Percentiles rank a stretch among this genome's conserved stretches.
These are phyloP conservation scores for Dillenia turbinata DNA, from an alignment of 164 flowering plant genomes.

Conservation along the genomic window DNA sequence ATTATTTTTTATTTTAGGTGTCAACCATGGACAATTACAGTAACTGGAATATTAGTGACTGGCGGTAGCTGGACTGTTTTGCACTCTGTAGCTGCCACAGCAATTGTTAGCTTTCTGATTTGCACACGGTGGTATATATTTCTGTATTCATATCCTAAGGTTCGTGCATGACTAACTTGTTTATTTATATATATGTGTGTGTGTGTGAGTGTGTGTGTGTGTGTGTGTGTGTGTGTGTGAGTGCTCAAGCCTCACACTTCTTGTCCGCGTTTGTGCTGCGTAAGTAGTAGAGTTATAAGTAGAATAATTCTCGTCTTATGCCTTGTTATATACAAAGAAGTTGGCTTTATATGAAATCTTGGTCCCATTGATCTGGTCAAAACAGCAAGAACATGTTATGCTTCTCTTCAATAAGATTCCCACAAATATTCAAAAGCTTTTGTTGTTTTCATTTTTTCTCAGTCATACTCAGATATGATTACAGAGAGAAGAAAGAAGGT, in stretches of 20 bases:
- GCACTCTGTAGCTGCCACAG: conserved; percentile 49
- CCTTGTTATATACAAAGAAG: not conserved
- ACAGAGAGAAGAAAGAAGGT: conserved; percentile 61
- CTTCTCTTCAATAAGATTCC: not conserved
- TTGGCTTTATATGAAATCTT: too few relatives aligned
- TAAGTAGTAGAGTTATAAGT: too few relatives aligned
- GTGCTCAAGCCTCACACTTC: too few relatives aligned
- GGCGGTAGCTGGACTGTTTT: conserved; percentile 67
- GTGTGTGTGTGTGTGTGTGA: not conserved
- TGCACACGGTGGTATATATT: conserved; percentile 91
- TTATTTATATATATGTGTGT: not conserved
- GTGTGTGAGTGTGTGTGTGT: not conserved
- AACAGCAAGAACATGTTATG: not conserved
- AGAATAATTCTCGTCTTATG: too few relatives aligned
- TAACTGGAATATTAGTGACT: conserved; percentile 59
- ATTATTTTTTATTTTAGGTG: conserved; percentile 49
- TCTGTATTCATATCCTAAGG: conserved; percentile 91
- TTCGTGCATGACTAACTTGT: conserved; percentile 17
- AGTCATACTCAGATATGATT: conserved; percentile 79
- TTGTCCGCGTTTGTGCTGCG: too few relatives aligned
- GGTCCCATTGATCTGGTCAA: too few relatives aligned
- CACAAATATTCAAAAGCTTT: too few relatives aligned
- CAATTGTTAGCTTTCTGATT: conserved; percentile 35
- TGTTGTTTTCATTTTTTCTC: conserved; percentile 13
- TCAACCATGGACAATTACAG: conserved; percentile 90